A percentile compares a stretch with the other conserved stretches of the same genome.
Evolutionary conservation across 1,284 basidiomycete species (phyloP).

Genomic region (Heliocybe sulcata): DNA sequence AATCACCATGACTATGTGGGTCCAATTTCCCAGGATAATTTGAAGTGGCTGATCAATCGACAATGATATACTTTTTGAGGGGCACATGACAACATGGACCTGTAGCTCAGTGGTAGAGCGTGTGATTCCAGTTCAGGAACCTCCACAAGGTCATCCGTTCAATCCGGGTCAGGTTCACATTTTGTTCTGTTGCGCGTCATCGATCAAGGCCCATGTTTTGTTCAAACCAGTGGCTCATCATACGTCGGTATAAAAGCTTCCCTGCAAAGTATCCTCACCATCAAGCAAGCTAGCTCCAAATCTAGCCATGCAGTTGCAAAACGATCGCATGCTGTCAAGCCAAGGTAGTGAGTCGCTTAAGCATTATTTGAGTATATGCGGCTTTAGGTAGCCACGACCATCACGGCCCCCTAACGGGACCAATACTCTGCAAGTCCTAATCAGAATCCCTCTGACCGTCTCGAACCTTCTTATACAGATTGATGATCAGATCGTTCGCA

Average conservation of each 20-base stretch:
- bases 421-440: too few species aligned
- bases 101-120: conserved; percentile 30
- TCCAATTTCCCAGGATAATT: background rate
- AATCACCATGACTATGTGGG: background rate
- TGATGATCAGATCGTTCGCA: conserved; percentile 78
- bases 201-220: too few species aligned
- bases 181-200: background rate
- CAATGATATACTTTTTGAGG: background rate
- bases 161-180: conserved; percentile 17
- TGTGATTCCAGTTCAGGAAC: conserved; percentile 22
- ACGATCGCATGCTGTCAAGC: too few species aligned
- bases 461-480: conserved; percentile 51
- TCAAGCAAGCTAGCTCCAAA: too few species aligned
- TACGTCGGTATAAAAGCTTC: background rate
- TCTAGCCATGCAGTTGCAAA: too few species aligned
- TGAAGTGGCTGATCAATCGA: too few species aligned
- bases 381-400: too few species aligned
- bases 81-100: conserved; percentile 3
- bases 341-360: too few species aligned
- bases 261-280: too few species aligned
- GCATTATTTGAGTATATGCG: too few species aligned
- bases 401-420: too few species aligned
- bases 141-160: conserved; percentile 18
- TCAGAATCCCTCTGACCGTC: background rate
- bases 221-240: background rate